Conservation (phyloP, 1,284 basidiomycete species). For the Marasmius tenuissimus region DNA sequence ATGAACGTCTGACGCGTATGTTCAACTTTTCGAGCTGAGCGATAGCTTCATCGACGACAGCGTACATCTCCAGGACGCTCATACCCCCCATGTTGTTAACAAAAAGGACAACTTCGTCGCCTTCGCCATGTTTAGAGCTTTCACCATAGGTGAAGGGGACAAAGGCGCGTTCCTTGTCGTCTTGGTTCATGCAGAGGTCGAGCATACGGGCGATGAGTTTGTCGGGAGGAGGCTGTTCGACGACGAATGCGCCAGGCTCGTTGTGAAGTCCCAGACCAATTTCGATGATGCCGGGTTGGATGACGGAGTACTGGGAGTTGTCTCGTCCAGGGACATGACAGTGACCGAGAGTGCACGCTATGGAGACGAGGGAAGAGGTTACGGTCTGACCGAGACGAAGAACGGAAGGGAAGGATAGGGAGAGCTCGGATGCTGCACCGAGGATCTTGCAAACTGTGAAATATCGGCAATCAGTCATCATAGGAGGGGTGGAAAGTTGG, state of each 20-base stretch:
- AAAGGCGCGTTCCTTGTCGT: slow-evolving; percentile 15
- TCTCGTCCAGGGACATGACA: slow-evolving; percentile 10
- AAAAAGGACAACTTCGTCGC: slow-evolving; percentile 31
- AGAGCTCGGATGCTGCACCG: slow-evolving; percentile 7
- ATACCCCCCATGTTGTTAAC: slow-evolving; percentile 47
- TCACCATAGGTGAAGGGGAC: slow-evolving; percentile 5
- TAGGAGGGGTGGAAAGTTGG: background rate
- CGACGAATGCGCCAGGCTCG: slow-evolving; percentile 7
- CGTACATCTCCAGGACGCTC: slow-evolving; percentile 39
- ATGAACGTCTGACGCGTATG: slow-evolving; percentile 16
- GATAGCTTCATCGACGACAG: slow-evolving; percentile 34
- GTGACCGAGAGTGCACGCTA: slow-evolving; percentile 10
- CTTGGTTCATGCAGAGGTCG: slow-evolving; percentile 6
- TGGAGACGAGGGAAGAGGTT: slow-evolving; percentile 4
- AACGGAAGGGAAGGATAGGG: background rate
- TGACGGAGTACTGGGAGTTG: slow-evolving; percentile 10
- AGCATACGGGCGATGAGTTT: slow-evolving; percentile 8
- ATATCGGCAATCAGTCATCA: background rate
- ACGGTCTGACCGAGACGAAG: slow-evolving; percentile 6
- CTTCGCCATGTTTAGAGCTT: background rate
- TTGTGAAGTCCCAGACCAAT: slow-evolving; percentile 10
- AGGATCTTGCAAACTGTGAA: slow-evolving; percentile 9
- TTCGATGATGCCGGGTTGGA: slow-evolving; percentile 14
- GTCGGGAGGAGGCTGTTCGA: slow-evolving; percentile 3
- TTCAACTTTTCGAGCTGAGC: slow-evolving; percentile 30